These are phyloP conservation scores for Ogataea paradorogensis DNA, from an alignment of 805 yeast genomes.

Conservation along the genomic window DNA sequence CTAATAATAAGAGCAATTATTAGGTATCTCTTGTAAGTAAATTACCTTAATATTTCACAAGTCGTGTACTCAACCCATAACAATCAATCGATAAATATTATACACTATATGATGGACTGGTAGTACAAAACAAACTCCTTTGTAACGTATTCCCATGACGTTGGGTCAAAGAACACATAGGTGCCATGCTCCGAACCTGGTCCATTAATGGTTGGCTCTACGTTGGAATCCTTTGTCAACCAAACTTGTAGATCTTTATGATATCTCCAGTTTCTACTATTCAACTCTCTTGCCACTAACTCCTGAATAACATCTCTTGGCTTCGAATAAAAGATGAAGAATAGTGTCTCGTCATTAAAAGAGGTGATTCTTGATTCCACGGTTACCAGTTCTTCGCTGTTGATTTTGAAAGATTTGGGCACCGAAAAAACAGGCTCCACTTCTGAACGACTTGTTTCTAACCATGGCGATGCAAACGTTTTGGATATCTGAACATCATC, in stretches of 20 bases:
- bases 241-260: constrained; percentile 95
- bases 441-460: constrained; percentile 83
- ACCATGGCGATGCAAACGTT: constrained; percentile 90
- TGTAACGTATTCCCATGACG: constrained; percentile 91
- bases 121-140: constrained; percentile 58
- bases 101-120: constrained; percentile 32
- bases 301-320: constrained; percentile 94
- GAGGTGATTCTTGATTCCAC: constrained; percentile 45
- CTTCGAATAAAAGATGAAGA: constrained; percentile 88
- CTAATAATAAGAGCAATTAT: not conserved
- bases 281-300: constrained; percentile 86
- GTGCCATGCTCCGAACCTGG: constrained; percentile 87
- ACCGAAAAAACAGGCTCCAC: constrained; percentile 79
- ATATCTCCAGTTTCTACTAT: constrained; percentile 93
- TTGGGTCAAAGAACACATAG: constrained; percentile 93
- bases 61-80: constrained; percentile 7
- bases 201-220: constrained; percentile 81
- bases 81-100: not conserved
- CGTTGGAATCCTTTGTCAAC: constrained; percentile 90
- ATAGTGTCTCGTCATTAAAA: constrained; percentile 87
- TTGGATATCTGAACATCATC: constrained; percentile 45
- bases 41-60: not conserved
- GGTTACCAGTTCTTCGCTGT: constrained; percentile 23
- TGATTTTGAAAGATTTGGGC: constrained; percentile 52
- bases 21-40: not conserved